Percentiles rank a stretch among this genome's conserved stretches.
Evolutionary conservation across 2,329 filamentous ascomycete genomes (phyloP).

Genomic region (Rhinocladiella similis): DNA sequence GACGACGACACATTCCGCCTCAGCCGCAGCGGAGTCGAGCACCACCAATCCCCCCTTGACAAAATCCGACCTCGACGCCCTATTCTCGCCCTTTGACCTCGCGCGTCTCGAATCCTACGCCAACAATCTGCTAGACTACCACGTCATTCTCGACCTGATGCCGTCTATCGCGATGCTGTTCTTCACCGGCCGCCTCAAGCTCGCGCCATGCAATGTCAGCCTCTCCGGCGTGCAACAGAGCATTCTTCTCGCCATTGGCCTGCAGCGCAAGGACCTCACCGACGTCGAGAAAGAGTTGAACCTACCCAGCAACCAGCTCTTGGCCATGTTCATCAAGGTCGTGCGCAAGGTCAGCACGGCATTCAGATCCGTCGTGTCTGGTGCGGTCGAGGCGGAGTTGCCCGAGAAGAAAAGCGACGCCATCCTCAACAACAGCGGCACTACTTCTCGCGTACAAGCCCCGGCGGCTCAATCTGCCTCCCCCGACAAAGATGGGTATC

Average conservation of each 20-base stretch:
- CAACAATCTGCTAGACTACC: slow-evolving; percentile 96
- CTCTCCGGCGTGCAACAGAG: slow-evolving; percentile 81
- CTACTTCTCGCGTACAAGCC: slow-evolving; percentile 5
- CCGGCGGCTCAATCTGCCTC: background rate
- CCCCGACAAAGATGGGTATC: no score
- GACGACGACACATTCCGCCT: slow-evolving; percentile 40
- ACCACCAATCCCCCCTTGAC: slow-evolving; percentile 57
- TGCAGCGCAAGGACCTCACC: slow-evolving; percentile 87
- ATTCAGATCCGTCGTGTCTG: slow-evolving; percentile 73
- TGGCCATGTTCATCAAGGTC: slow-evolving; percentile 98
- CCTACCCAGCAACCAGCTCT: slow-evolving; percentile 72
- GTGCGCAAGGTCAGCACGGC: slow-evolving; percentile 80
- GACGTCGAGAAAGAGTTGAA: slow-evolving; percentile 75
- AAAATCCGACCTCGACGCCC: slow-evolving; percentile 73
- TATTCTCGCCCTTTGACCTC: slow-evolving; percentile 87
- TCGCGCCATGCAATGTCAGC: slow-evolving; percentile 54
- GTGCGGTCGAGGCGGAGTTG: slow-evolving; percentile 68
- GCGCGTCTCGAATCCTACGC: slow-evolving; percentile 95
- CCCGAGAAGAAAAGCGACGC: slow-evolving; percentile 51
- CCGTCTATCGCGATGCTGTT: slow-evolving; percentile 79
- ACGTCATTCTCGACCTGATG: slow-evolving; percentile 91
- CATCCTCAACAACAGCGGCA: slow-evolving; percentile 50
- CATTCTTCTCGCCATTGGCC: slow-evolving; percentile 83
- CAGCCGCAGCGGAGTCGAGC: slow-evolving; percentile 65
- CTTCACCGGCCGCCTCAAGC: slow-evolving; percentile 74